Conservation (phyloP, 345 rosid genomes). For the Sisymbrium altissimum region DNA sequence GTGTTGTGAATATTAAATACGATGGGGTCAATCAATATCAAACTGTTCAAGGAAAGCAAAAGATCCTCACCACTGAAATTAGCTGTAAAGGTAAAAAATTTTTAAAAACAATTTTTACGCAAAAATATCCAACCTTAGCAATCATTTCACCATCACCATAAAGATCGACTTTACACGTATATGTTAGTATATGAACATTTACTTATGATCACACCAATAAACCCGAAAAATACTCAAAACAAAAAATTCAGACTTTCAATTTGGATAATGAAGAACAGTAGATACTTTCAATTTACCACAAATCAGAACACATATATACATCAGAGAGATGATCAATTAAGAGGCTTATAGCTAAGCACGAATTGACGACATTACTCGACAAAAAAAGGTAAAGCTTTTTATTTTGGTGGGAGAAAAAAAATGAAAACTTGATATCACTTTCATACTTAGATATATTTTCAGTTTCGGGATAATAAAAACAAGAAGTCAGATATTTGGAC, state of each 20-base stretch:
- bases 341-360: neutral
- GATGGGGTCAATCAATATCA: slow-evolving; percentile 21
- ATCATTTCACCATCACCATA: slow-evolving; percentile 12
- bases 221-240: neutral
- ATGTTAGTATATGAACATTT: neutral
- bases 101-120: neutral
- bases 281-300: too few species aligned
- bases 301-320: too few species aligned
- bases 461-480: neutral
- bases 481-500: neutral
- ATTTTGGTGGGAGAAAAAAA: neutral
- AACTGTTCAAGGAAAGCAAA: slow-evolving; percentile 12
- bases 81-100: slow-evolving; percentile 18
- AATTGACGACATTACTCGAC: neutral
- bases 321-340: neutral
- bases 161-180: neutral
- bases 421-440: neutral
- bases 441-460: too few species aligned
- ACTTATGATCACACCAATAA: neutral
- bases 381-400: neutral
- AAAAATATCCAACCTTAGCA: neutral
- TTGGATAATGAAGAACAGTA: too few species aligned
- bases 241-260: too few species aligned
- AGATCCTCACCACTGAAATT: slow-evolving; percentile 1
- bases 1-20: neutral